Conservation (phyloP, 257 asterid genomes). For the Eustoma russellianum region DNA sequence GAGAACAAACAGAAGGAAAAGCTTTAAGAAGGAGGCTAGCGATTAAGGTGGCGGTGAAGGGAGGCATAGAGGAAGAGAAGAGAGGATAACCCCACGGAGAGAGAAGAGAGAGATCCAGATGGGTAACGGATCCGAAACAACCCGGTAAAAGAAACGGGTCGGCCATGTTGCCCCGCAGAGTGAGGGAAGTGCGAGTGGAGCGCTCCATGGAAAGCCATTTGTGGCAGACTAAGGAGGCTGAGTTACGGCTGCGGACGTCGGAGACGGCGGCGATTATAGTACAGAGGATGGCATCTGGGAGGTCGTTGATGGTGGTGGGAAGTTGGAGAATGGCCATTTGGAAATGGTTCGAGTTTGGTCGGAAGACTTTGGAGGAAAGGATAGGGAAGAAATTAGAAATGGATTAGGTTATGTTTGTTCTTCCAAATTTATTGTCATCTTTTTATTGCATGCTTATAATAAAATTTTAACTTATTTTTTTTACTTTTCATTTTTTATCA, state of each 20-base stretch:
- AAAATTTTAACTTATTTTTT: too few relatives aligned
- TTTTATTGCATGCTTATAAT: too few relatives aligned
- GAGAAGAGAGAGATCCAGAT: conserved; percentile 73
- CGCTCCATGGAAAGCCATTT: conserved; percentile 68
- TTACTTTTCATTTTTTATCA: too few relatives aligned
- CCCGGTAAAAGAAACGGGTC: conserved; percentile 55
- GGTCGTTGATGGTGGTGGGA: conserved; percentile 43
- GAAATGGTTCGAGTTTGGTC: too few relatives aligned
- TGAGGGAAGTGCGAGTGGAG: conserved; percentile 57
- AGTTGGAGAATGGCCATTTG: conserved; percentile 15
- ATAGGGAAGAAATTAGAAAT: too few relatives aligned
- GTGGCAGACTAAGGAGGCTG: conserved; percentile 56
- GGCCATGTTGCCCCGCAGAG: conserved; percentile 79
- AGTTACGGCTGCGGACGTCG: conserved; percentile 77
- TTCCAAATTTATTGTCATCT: too few relatives aligned
- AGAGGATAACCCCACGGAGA: conserved; percentile 91
- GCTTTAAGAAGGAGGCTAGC: conserved; percentile 55
- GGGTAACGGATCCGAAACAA: conserved; percentile 49
- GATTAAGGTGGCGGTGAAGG: conserved; percentile 35
- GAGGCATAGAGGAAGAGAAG: conserved; percentile 25
- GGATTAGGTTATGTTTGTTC: too few relatives aligned
- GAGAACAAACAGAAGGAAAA: conserved; percentile 48
- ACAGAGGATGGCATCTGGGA: conserved; percentile 68
- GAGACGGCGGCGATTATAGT: conserved; percentile 57
- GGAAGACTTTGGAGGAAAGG: too few relatives aligned